Conservation (phyloP, 106 monocot species). For the Agapanthus africanus region DNA sequence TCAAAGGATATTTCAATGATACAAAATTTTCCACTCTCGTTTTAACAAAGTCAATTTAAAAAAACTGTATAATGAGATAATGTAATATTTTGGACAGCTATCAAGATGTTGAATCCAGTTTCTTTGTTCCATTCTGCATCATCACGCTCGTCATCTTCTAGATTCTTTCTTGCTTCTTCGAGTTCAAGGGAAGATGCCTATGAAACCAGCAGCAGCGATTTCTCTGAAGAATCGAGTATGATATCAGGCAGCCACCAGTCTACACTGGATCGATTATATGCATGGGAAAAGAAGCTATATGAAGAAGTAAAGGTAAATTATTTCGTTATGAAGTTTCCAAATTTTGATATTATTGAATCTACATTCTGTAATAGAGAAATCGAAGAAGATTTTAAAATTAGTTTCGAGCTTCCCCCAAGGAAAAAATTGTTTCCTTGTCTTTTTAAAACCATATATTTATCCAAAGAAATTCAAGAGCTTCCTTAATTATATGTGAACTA, state of each 20-base stretch:
- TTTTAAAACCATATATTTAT: not conserved
- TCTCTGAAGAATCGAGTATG: slow-evolving; percentile 62
- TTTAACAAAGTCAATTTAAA: not conserved
- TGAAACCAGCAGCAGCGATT: slow-evolving; percentile 49
- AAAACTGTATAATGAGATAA: not conserved
- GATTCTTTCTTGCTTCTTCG: slow-evolving; percentile 35
- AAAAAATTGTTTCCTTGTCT: not conserved
- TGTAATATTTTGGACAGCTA: slow-evolving; percentile 1
- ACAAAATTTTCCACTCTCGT: not conserved
- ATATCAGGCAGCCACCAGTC: slow-evolving; percentile 83
- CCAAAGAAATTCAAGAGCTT: not conserved
- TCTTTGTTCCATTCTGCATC: slow-evolving; percentile 73
- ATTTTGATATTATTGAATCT: not conserved
- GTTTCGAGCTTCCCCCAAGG: not conserved
- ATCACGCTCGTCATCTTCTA: slow-evolving; percentile 63
- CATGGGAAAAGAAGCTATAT: slow-evolving; percentile 95
- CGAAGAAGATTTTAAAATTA: not conserved
- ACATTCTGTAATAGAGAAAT: not conserved
- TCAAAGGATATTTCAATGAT: not conserved
- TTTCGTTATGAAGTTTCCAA: not conserved
- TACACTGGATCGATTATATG: slow-evolving; percentile 74
- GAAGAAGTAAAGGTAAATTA: slow-evolving; percentile 88
- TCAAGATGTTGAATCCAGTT: slow-evolving; percentile 66
- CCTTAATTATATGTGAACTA: not conserved
- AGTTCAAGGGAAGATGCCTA: slow-evolving; percentile 32